These are phyloP conservation scores for Phytophthora pinifolia DNA, from an alignment of 352 stramenopile species.

Conservation along the genomic window DNA sequence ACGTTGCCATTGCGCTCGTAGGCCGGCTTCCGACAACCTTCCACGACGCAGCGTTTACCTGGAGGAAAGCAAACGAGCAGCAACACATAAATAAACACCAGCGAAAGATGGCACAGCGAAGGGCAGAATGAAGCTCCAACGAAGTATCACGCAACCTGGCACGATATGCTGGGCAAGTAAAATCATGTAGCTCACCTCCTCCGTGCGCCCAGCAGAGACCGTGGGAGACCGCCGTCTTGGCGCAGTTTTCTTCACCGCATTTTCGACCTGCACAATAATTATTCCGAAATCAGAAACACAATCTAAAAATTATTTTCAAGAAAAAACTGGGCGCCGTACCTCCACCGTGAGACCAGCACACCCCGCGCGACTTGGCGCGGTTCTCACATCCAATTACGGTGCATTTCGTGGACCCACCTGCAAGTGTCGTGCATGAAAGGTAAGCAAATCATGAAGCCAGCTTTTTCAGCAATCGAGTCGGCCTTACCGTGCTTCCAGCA, in stretches of 20 bases:
- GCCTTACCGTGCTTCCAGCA: slow-evolving; percentile 76
- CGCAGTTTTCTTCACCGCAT: slow-evolving; percentile 59
- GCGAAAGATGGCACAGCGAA: slow-evolving; percentile 14
- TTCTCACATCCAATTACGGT: slow-evolving; percentile 65
- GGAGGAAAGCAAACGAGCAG: slow-evolving; percentile 6
- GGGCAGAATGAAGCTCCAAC: slow-evolving; percentile 8
- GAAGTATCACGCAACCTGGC: slow-evolving; percentile 2
- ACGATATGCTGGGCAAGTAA: not conserved
- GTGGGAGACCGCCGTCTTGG: slow-evolving; percentile 77
- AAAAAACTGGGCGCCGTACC: slow-evolving; percentile 20
- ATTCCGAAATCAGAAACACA: not conserved
- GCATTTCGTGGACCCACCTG: slow-evolving; percentile 75
- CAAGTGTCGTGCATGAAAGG: slow-evolving; percentile 20
- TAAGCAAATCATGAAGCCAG: slow-evolving; percentile 42
- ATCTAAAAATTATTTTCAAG: too few species aligned
- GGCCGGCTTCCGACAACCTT: slow-evolving; percentile 67
- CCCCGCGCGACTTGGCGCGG: slow-evolving; percentile 70
- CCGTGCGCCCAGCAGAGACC: slow-evolving; percentile 81
- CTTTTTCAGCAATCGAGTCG: slow-evolving; percentile 32
- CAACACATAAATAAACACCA: slow-evolving; percentile 18
- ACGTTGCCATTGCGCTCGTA: slow-evolving; percentile 82
- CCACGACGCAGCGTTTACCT: slow-evolving; percentile 75
- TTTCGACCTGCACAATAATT: slow-evolving; percentile 39
- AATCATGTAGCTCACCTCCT: slow-evolving; percentile 48
- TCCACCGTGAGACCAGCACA: slow-evolving; percentile 83